These are phyloP conservation scores for Capronia epimyces DNA, from an alignment of 2,329 filamentous ascomycete species.

Conservation along the genomic window DNA sequence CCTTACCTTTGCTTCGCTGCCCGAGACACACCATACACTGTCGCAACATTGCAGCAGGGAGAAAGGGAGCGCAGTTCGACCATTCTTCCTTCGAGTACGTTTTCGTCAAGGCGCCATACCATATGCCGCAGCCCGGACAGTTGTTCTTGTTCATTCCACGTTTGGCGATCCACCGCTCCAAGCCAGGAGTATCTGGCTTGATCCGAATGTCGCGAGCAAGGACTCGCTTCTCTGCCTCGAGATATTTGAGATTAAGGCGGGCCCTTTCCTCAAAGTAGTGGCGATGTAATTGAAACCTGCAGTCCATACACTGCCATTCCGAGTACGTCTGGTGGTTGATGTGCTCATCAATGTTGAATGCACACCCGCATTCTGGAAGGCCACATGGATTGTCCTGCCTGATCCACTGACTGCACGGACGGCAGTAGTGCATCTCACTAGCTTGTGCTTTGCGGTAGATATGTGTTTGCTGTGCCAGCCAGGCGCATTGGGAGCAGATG, in stretches of 20 bases:
- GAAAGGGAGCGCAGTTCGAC: not conserved
- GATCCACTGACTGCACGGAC: slow-evolving; percentile 3
- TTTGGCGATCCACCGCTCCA: slow-evolving; percentile 11
- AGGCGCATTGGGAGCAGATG: slow-evolving; percentile 11
- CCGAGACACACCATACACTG: slow-evolving; percentile 12
- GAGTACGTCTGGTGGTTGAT: slow-evolving; percentile 3
- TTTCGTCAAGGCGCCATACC: slow-evolving; percentile 1
- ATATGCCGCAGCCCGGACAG: slow-evolving; percentile 12
- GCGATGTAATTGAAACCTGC: not conserved
- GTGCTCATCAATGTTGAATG: not conserved
- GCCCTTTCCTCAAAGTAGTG: slow-evolving; percentile 2
- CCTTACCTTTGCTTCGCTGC: not conserved
- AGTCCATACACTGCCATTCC: slow-evolving; percentile 14
- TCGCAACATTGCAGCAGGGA: slow-evolving; percentile 6
- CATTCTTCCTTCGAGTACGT: not conserved
- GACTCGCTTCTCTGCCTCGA: not conserved
- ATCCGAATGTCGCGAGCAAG: not conserved
- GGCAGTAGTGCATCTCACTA: slow-evolving; percentile 16
- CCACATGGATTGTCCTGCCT: not conserved
- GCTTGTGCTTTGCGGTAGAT: not conserved
- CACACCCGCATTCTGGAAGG: slow-evolving; percentile 1
- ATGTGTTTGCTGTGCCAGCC: slow-evolving; percentile 1
- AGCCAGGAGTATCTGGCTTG: not conserved
- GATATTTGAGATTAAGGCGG: slow-evolving; percentile 3
- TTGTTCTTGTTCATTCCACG: slow-evolving; percentile 6